Evolutionary conservation across 1,284 basidiomycete genomes (phyloP).

Genomic region (Leccinum variabile): DNA sequence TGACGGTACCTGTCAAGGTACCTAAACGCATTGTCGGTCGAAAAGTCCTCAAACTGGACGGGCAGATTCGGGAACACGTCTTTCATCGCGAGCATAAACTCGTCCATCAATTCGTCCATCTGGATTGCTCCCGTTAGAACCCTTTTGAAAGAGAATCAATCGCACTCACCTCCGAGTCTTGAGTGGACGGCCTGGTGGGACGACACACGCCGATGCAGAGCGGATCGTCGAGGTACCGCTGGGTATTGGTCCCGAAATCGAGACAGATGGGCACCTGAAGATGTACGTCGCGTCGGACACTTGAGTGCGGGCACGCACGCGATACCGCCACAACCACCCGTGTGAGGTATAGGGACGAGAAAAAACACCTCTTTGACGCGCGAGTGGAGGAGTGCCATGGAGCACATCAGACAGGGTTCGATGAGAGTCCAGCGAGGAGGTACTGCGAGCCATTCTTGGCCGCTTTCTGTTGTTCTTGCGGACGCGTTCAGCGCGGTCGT

Average conservation of each 20-base stretch:
- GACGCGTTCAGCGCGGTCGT: conserved; percentile 44
- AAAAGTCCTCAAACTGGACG: conserved; percentile 83
- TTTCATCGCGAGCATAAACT: conserved; percentile 75
- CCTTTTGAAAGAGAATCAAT: neutral
- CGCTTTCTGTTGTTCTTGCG: conserved; percentile 9
- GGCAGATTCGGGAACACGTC: conserved; percentile 71
- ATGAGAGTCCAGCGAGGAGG: conserved; percentile 74
- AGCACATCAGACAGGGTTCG: conserved; percentile 94
- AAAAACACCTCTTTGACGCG: conserved; percentile 84
- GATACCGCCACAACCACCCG: conserved; percentile 73
- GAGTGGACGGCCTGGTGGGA: conserved; percentile 51
- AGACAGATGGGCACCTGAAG: conserved; percentile 66
- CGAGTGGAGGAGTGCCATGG: conserved; percentile 91
- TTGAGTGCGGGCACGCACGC: conserved; percentile 62
- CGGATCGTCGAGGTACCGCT: conserved; percentile 72
- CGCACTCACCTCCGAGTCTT: conserved; percentile 39
- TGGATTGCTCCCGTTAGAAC: conserved; percentile 27
- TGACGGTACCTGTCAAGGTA: conserved; percentile 67
- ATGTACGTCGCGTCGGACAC: neutral
- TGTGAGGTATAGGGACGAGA: conserved; percentile 65
- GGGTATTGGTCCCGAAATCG: conserved; percentile 79
- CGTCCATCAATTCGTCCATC: conserved; percentile 78
- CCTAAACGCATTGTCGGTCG: conserved; percentile 74
- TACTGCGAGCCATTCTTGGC: conserved; percentile 72
- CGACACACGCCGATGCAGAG: conserved; percentile 77